Evolutionary conservation across 352 stramenopile species (phyloP).

Genomic region (Globisporangium nunn): DNA sequence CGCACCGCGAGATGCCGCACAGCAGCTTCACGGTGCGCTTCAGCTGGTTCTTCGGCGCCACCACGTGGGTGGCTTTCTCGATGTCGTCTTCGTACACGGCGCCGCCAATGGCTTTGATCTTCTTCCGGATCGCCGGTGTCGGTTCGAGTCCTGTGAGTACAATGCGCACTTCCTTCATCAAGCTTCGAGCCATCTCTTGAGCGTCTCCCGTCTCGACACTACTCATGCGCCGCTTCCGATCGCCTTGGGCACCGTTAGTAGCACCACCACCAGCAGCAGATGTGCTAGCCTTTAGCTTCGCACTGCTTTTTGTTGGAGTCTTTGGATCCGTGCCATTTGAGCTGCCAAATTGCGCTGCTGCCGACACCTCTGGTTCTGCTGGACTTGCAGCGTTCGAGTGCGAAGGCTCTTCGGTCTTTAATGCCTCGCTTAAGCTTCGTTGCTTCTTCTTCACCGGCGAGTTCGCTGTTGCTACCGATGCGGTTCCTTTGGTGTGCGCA

Average conservation of each 20-base stretch:
- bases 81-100: constrained; percentile 45
- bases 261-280: neutral
- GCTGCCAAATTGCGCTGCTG: neutral
- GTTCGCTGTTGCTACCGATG: no score
- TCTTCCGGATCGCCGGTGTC: constrained; percentile 26
- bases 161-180: constrained; percentile 22
- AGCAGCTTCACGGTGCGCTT: constrained; percentile 60
- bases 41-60: constrained; percentile 39
- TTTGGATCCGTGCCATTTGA: neutral
- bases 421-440: neutral
- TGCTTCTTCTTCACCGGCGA: neutral
- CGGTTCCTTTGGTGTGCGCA: neutral
- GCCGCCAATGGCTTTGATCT: constrained; percentile 33
- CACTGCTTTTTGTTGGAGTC: neutral
- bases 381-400: constrained; percentile 1
- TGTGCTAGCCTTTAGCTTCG: neutral
- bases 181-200: neutral
- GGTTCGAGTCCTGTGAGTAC: constrained; percentile 50
- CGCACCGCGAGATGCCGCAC: constrained; percentile 45
- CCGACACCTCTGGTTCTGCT: neutral
- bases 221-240: neutral
- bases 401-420: neutral
- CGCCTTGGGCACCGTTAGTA: neutral
- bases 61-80: constrained; percentile 38
- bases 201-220: neutral